These are phyloP conservation scores for Tranzscheliella williamsii DNA, from an alignment of 1,284 basidiomycete genomes.

Conservation along the genomic window DNA sequence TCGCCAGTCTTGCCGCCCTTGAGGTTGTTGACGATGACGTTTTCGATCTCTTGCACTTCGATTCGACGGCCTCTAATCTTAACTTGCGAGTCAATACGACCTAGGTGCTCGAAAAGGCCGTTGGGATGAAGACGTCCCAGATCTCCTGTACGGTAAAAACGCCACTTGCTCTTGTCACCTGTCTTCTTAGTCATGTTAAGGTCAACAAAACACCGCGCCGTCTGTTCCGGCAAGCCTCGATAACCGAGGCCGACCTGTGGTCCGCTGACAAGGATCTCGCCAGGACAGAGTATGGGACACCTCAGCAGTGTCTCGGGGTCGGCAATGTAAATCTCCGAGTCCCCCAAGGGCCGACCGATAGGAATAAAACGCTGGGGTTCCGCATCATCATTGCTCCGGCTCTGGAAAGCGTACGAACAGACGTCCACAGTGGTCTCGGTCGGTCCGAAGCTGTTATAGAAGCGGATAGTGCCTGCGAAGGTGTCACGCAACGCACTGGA, in stretches of 20 bases:
- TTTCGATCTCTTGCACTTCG: conserved; percentile 2
- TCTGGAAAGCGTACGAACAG: background rate
- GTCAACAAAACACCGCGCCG: background rate
- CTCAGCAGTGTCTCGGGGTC: background rate
- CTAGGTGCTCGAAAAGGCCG: background rate
- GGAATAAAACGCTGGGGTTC: background rate
- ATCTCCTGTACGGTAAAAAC: conserved; percentile 2
- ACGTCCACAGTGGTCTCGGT: conserved; percentile 2
- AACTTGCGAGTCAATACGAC: conserved; percentile 1
- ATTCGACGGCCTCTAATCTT: conserved; percentile 3
- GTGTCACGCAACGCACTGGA: background rate
- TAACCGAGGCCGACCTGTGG: conserved; percentile 6
- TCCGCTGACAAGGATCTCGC: conserved; percentile 1
- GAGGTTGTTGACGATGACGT: background rate
- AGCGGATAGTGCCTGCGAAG: background rate
- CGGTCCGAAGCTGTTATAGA: conserved; percentile 1
- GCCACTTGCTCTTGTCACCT: background rate
- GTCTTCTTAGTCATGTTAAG: background rate
- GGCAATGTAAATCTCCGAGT: background rate
- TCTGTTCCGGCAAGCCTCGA: background rate
- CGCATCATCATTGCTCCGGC: background rate
- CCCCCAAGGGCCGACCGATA: background rate
- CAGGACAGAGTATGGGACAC: background rate
- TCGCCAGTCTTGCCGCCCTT: background rate
- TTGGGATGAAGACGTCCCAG: background rate